phyloP scores from a whole-genome alignment of 352 stramenopile species.

The Pythium myriotylum region DNA sequence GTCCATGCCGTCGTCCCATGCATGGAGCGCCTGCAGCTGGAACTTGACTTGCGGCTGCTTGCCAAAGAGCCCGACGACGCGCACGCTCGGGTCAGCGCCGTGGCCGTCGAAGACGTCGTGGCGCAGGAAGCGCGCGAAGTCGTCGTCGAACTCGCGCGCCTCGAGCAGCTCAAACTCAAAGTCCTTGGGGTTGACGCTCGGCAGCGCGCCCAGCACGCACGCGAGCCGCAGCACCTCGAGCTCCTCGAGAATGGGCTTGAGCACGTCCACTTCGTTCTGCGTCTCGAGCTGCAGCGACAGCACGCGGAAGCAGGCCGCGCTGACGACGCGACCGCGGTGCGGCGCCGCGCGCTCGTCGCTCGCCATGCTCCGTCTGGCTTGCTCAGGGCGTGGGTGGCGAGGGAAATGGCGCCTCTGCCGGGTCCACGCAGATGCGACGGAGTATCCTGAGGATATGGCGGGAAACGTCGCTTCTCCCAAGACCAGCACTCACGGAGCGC shows the following conservation, averaged over 20 bases:
- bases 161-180: conserved; percentile 61
- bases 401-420: no score
- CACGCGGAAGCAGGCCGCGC: conserved; percentile 44
- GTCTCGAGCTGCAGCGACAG: conserved; percentile 51
- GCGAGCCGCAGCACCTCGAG: conserved; percentile 70
- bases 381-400: no score
- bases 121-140: conserved; percentile 62
- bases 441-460: no score
- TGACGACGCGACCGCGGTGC: conserved; percentile 20
- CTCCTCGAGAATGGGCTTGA: conserved; percentile 73
- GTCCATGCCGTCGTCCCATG: conserved; percentile 52
- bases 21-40: conserved; percentile 37
- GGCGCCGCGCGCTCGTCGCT: no score
- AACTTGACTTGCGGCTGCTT: conserved; percentile 55
- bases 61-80: conserved; percentile 57
- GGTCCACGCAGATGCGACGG: no score
- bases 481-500: no score
- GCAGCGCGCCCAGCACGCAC: conserved; percentile 52
- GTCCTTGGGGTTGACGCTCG: conserved; percentile 44
- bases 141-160: conserved; percentile 59
- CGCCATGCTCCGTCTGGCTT: no score
- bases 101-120: conserved; percentile 43
- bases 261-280: conserved; percentile 69
- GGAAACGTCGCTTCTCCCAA: no score
- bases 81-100: conserved; percentile 15